phyloP scores from a whole-genome alignment of 768 basidiomycete genomes.

The Tulasnella calospora region DNA sequence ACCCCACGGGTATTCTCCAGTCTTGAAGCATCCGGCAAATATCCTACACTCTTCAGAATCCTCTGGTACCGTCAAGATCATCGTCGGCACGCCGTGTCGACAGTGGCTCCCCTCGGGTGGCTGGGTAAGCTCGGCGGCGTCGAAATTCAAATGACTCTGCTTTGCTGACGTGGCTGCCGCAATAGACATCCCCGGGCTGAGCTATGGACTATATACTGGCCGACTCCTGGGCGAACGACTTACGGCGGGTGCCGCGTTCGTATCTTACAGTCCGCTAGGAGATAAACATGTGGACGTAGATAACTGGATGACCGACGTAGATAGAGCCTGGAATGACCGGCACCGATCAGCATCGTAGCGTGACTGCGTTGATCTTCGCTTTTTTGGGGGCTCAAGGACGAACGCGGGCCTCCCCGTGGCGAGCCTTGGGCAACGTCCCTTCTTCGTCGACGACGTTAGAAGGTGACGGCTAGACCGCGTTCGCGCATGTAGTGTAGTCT shows the following conservation, averaged over 20 bases:
- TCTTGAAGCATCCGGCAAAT: no score
- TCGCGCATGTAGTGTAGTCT: no score
- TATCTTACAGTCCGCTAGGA: not conserved
- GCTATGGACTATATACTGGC: not conserved
- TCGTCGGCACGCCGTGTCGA: not conserved
- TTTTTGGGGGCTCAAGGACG: not conserved
- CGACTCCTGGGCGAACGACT: not conserved
- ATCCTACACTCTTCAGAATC: no score
- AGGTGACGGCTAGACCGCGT: not conserved
- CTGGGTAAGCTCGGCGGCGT: not conserved
- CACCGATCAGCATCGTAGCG: not conserved
- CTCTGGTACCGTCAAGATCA: no score
- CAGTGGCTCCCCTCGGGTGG: not conserved
- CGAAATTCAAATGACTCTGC: not conserved
- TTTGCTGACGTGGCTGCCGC: not conserved
- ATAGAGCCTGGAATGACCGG: not conserved
- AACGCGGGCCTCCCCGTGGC: not conserved
- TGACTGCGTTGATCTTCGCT: no score
- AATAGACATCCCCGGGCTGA: not conserved
- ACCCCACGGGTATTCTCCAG: no score
- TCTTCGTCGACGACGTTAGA: not conserved
- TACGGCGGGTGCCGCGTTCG: not conserved
- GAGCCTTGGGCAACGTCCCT: not conserved
- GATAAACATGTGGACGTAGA: not conserved
- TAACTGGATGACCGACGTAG: not conserved